These are phyloP conservation scores for Acacia crassicarpa DNA, from an alignment of 306 rosid genomes.

Conservation along the genomic window DNA sequence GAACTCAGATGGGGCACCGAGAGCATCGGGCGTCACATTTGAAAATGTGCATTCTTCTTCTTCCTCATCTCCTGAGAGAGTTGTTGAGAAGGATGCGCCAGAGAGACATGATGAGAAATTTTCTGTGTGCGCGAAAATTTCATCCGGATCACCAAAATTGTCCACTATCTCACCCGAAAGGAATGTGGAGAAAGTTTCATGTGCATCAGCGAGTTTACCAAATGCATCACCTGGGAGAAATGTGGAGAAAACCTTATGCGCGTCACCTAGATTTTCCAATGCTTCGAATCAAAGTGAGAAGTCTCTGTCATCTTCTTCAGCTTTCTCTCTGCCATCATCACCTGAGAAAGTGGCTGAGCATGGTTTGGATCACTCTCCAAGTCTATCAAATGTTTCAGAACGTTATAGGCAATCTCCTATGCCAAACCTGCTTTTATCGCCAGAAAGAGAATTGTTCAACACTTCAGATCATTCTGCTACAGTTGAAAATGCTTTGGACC, in stretches of 20 bases:
- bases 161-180: neutral
- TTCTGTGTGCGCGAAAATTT: neutral
- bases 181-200: neutral
- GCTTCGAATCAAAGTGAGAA: constrained; percentile 31
- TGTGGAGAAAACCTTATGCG: constrained; percentile 16
- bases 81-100: neutral
- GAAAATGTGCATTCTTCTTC: neutral
- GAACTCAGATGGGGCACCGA: neutral
- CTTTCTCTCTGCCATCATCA: constrained; percentile 49
- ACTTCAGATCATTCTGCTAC: neutral
- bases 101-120: neutral
- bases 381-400: constrained; percentile 47
- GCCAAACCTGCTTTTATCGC: constrained; percentile 42
- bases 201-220: neutral
- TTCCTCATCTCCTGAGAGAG: neutral
- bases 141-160: neutral
- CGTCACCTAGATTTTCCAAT: constrained; percentile 32
- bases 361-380: constrained; percentile 48
- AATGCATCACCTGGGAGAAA: constrained; percentile 19
- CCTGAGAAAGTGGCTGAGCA: constrained; percentile 37
- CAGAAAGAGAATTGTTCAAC: constrained; percentile 31
- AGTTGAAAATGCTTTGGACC: constrained; percentile 8
- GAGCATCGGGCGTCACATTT: neutral
- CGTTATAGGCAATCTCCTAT: constrained; percentile 32
- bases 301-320: constrained; percentile 37